These are phyloP conservation scores for Sarocladiaceae sp. DNA, from an alignment of 2,329 filamentous ascomycete genomes.

Conservation along the genomic window DNA sequence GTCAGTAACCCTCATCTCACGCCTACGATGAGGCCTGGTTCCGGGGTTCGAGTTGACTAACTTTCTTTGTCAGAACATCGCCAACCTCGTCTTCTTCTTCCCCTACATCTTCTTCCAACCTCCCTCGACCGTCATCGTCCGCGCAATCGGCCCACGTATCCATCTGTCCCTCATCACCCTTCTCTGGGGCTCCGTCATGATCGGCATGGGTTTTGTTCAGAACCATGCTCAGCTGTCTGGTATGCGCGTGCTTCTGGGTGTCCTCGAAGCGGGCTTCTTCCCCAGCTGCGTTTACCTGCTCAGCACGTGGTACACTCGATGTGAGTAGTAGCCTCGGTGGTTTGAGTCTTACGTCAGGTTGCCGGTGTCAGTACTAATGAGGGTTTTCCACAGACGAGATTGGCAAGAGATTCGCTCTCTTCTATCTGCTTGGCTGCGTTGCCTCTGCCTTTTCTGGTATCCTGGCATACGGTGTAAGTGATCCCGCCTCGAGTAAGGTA, in stretches of 20 bases:
- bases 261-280: conserved; percentile 14
- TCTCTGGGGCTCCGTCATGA: conserved; percentile 55
- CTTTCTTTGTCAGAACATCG: conserved; percentile 45
- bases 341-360: neutral
- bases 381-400: conserved; percentile 47
- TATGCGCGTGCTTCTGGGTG: conserved; percentile 46
- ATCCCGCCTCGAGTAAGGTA: neutral
- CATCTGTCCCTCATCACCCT: conserved; percentile 50
- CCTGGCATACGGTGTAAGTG: conserved; percentile 58
- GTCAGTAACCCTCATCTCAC: conserved; percentile 21
- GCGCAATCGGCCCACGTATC: conserved; percentile 56
- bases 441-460: conserved; percentile 63
- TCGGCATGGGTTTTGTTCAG: conserved; percentile 58
- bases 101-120: conserved; percentile 67
- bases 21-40: no score
- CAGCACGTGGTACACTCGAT: conserved; percentile 64
- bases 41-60: no score
- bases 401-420: conserved; percentile 61
- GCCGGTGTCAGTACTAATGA: neutral
- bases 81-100: conserved; percentile 68
- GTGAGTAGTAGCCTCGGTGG: conserved; percentile 34
- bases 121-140: conserved; percentile 61
- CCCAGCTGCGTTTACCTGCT: conserved; percentile 25
- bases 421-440: conserved; percentile 63
- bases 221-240: conserved; percentile 46